These are phyloP conservation scores for Gryganskiella cystojenkinii DNA, from an alignment of 192 early-diverging fungal genomes.

Conservation along the genomic window DNA sequence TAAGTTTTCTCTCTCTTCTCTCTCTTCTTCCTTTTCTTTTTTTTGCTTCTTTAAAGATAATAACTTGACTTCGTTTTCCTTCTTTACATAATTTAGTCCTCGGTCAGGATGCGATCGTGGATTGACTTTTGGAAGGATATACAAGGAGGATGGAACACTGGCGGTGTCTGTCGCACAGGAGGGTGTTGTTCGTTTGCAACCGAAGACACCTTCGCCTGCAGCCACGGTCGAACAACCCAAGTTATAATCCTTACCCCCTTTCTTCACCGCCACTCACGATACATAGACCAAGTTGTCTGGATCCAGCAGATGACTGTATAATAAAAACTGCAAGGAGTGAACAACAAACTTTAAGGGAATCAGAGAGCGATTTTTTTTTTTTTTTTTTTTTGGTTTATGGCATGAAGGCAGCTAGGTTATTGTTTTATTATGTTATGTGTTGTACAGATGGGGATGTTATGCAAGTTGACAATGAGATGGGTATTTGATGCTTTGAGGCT, in stretches of 20 bases:
- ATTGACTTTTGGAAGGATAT: conserved; percentile 83
- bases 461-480: no score
- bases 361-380: no score
- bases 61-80: neutral
- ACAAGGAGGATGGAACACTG: conserved; percentile 76
- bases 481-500: no score
- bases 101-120: conserved; percentile 78
- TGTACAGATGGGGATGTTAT: no score
- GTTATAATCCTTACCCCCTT: conserved; percentile 17
- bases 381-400: neutral
- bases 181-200: conserved; percentile 71
- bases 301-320: neutral
- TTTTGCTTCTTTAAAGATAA: neutral
- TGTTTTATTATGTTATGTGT: no score
- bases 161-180: conserved; percentile 89
- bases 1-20: conserved; percentile 11
- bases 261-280: no score
- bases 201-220: conserved; percentile 1
- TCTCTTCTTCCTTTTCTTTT: neutral
- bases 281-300: neutral
- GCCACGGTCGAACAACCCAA: conserved; percentile 26
- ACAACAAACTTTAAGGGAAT: no score
- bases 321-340: no score
- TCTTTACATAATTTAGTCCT: conserved; percentile 82
- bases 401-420: no score